Conservation (phyloP, 73 alveolate genomes). For the Paramecium biaurelia region DNA sequence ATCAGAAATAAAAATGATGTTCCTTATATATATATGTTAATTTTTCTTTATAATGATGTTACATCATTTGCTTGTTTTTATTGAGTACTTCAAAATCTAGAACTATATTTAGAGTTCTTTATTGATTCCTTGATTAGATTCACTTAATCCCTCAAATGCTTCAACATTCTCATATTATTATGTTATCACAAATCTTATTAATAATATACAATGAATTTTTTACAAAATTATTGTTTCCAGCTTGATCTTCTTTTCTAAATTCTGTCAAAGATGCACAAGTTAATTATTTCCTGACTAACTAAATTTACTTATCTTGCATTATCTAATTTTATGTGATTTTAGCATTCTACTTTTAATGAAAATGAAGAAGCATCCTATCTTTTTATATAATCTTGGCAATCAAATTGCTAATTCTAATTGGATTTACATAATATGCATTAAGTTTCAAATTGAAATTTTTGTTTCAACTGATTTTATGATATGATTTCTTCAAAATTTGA, state of each 20-base stretch:
- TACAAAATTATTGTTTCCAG: conserved; percentile 69
- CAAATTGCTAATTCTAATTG: background rate
- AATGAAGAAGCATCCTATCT: no score
- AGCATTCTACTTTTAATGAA: background rate
- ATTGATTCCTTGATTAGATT: conserved; percentile 61
- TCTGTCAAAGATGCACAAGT: conserved; percentile 95
- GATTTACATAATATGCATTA: no score
- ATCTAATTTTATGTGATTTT: background rate
- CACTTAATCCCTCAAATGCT: conserved; percentile 66
- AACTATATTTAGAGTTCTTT: conserved; percentile 65
- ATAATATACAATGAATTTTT: background rate
- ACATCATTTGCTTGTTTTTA: conserved; percentile 12
- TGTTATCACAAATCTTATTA: background rate
- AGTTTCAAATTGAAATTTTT: no score
- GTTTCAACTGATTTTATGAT: no score
- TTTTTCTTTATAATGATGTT: background rate
- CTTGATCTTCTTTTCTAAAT: conserved; percentile 90
- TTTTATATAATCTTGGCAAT: no score
- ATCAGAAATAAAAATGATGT: background rate
- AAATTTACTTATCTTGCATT: conserved; percentile 93
- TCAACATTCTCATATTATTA: conserved; percentile 70
- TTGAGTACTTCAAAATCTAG: conserved; percentile 65
- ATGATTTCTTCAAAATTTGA: no score
- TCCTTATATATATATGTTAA: background rate
- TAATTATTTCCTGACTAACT: conserved; percentile 93